Conservation (phyloP, 164 flowering plant genomes). For the Stephania cephalantha region DNA sequence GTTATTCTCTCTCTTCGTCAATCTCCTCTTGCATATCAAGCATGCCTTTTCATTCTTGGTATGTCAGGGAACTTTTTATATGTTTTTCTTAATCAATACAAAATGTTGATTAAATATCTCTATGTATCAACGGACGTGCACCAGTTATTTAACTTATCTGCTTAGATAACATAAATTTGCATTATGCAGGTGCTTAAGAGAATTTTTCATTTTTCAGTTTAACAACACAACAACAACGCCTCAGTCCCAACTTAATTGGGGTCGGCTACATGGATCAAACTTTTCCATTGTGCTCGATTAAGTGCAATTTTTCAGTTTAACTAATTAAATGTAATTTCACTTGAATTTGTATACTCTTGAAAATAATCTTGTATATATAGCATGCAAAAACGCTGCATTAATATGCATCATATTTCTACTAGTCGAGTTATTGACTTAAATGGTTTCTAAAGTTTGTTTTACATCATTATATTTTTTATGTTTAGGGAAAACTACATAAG, state of each 20-base stretch:
- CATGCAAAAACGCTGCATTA: no score
- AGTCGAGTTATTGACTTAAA: background rate
- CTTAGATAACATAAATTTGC: background rate
- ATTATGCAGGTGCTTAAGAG: no score
- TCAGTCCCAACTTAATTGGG: no score
- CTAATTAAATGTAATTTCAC: background rate
- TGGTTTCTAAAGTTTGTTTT: no score
- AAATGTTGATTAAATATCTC: background rate
- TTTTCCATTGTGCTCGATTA: no score
- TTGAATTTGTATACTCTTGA: background rate
- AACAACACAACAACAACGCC: no score
- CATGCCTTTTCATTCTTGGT: conserved; percentile 89
- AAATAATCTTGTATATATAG: background rate
- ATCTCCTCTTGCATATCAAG: conserved; percentile 68
- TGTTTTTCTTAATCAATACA: background rate
- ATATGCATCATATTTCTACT: no score
- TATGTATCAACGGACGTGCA: background rate
- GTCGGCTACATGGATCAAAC: no score
- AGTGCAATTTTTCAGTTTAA: background rate
- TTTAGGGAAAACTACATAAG: no score
- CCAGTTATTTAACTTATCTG: background rate
- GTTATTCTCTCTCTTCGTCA: conserved; percentile 61
- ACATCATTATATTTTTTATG: no score
- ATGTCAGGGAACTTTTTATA: conserved; percentile 16
- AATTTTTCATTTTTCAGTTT: background rate